These are phyloP conservation scores for Arthrobotrys conoides DNA, from an alignment of 2,329 filamentous ascomycete genomes.

Conservation along the genomic window DNA sequence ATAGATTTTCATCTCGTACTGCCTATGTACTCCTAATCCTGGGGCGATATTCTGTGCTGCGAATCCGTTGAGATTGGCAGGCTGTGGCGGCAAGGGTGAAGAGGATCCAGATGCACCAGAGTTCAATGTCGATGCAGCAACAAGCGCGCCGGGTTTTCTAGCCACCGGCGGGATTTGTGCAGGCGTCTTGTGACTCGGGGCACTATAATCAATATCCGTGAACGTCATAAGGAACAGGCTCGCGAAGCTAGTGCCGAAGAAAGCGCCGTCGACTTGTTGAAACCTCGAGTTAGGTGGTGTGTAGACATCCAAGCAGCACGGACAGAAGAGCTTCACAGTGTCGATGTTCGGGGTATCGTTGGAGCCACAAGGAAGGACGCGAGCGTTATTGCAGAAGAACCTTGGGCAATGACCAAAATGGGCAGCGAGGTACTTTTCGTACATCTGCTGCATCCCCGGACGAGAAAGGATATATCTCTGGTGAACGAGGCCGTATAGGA, in stretches of 20 bases:
- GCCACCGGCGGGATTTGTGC: constrained; percentile 62
- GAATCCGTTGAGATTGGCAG: constrained; percentile 79
- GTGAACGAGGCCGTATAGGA: constrained; percentile 97
- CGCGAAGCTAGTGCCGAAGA: constrained; percentile 97
- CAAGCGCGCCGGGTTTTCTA: constrained; percentile 43
- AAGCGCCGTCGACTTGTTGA: constrained; percentile 96
- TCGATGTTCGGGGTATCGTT: constrained; percentile 96
- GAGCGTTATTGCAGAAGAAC: constrained; percentile 86
- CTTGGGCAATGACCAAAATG: constrained; percentile 98
- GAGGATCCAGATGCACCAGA: constrained; percentile 11
- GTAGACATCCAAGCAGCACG: constrained; percentile 95
- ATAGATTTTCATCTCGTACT: constrained; percentile 97
- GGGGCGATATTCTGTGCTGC: constrained; percentile 88
- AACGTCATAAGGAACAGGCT: constrained; percentile 99
- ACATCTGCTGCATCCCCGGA: constrained; percentile 98
- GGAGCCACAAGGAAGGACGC: constrained; percentile 91
- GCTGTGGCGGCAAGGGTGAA: constrained; percentile 40
- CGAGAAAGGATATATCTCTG: constrained; percentile 98
- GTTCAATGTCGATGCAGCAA: constrained; percentile 20
- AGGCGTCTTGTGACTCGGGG: constrained; percentile 72
- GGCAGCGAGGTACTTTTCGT: constrained; percentile 96
- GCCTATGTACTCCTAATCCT: constrained; percentile 82
- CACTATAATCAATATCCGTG: constrained; percentile 91
- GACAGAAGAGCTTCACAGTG: constrained; percentile 98
- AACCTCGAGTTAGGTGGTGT: constrained; percentile 97